Percentiles rank a stretch among this genome's conserved stretches.
Evolutionary conservation across 345 rosid genomes (phyloP).

Genomic region (Noccaea bulbosa): DNA sequence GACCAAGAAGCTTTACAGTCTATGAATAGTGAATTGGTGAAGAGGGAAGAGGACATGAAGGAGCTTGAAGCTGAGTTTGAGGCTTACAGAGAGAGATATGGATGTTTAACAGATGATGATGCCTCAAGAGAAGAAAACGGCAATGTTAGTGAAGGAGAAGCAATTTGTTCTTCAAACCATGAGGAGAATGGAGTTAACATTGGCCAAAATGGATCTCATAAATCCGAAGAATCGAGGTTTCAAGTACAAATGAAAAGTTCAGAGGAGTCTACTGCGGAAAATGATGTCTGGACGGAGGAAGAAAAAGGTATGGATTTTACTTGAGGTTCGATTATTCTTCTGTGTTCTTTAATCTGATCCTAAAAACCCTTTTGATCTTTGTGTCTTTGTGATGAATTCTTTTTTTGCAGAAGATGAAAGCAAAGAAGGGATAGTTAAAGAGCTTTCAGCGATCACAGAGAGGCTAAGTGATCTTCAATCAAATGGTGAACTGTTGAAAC

Average conservation of each 20-base stretch:
- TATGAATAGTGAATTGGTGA: conserved; percentile 51
- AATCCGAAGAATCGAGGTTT: conserved; percentile 18
- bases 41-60: conserved; percentile 67
- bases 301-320: conserved; percentile 46
- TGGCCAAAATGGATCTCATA: conserved; percentile 8
- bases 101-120: conserved; percentile 46
- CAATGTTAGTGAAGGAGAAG: conserved; percentile 28
- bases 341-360: not conserved
- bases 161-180: conserved; percentile 28
- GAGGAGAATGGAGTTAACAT: conserved; percentile 39
- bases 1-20: conserved; percentile 85
- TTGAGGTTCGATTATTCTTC: conserved; percentile 9
- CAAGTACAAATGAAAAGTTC: not conserved
- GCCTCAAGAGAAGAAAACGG: conserved; percentile 26
- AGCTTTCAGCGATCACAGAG: conserved; percentile 47
- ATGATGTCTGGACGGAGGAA: conserved; percentile 26
- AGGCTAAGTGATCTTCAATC: conserved; percentile 53
- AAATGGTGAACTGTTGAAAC: conserved; percentile 46
- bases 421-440: conserved; percentile 39
- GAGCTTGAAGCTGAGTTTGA: conserved; percentile 67
- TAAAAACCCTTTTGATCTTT: not conserved
- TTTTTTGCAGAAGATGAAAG: conserved; percentile 33
- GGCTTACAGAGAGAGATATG: conserved; percentile 63
- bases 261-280: conserved; percentile 32
- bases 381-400: conserved; percentile 23